Evolutionary conservation across 2,329 filamentous ascomycete genomes (phyloP).

Genomic region (Ascochyta rabiei): DNA sequence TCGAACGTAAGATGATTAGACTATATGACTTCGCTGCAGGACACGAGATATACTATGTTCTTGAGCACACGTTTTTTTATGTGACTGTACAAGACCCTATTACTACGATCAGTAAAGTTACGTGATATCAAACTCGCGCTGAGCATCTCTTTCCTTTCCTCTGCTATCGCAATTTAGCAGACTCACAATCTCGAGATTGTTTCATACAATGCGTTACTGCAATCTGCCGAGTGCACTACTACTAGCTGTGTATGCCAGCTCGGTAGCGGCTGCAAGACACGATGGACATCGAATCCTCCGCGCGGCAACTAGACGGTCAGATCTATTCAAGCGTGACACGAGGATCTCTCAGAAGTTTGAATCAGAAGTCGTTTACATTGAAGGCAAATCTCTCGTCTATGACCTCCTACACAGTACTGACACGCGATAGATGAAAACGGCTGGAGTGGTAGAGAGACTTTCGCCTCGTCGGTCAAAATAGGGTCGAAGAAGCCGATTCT

Average conservation of each 20-base stretch:
- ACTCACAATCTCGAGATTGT: too few species aligned
- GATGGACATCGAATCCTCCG: constrained; percentile 29
- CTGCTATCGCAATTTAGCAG: too few species aligned
- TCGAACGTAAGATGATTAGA: neutral
- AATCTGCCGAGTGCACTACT: neutral
- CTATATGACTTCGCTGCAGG: neutral
- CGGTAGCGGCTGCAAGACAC: constrained; percentile 9
- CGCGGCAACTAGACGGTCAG: constrained; percentile 39
- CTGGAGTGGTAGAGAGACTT: constrained; percentile 32
- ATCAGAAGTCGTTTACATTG: constrained; percentile 41
- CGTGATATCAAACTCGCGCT: too few species aligned
- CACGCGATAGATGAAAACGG: constrained; percentile 27
- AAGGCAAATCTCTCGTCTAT: constrained; percentile 29
- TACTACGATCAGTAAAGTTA: too few species aligned
- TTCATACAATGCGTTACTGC: neutral
- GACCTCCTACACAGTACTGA: constrained; percentile 3
- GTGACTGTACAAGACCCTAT: too few species aligned
- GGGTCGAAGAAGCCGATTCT: constrained; percentile 41
- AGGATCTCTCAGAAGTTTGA: constrained; percentile 37
- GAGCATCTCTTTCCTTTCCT: too few species aligned
- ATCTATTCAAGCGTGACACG: constrained; percentile 30
- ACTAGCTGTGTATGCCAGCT: neutral
- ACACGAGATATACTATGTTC: too few species aligned
- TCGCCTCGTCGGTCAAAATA: constrained; percentile 44
- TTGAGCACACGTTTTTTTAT: too few species aligned